Evolutionary conservation across 768 basidiomycete species (phyloP), one percentile per base, ranked within the genome.

Genomic region (Lenzites betulinus): DNA sequence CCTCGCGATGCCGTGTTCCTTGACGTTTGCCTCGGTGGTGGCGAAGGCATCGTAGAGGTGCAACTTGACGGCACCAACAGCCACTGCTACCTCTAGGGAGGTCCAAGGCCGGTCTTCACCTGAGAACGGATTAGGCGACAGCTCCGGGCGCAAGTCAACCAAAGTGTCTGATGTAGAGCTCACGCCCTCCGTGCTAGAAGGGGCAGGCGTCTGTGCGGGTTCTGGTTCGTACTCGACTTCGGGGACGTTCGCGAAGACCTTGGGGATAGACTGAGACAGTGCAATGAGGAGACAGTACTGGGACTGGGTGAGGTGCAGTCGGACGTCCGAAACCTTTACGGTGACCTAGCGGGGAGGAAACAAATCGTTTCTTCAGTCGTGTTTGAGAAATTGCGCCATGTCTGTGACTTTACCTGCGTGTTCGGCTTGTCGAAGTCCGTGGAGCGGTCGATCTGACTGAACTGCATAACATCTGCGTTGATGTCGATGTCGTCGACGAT

Each of bases 401-500:
- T 22, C 3, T 11, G 30, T 33, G 22, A 22, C 44, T 46, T 25
- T 46, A 95, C 95, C 79, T 90, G 86, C 20, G 82, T 89, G 65
- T 90, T 91, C 1, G 95, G 93, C 56, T 77, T 74, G 36, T 81
- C 77, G 33, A 71, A 69, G 59, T 88, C 80, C 18, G 73, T 70
- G n/a, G 69, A 68, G 18, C 84, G 79, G 67, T 90, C 79, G 42
- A 85, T 79, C 15, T 76, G 78, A 48, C 76, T 78, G 7, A 76
- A 80, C 73, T 96, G 93, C 25, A 84, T 73, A 51, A 95, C 74
- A 25, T 88, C 82, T 9, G 89, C 83, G 4, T 75, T 76, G 59
- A 98, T 80, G 59, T 89, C 80, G 48, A 97, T 94, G 68, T 96
- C 91, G 65, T 97, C 93, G 35, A 99, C 89, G 66, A 99, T 93